Conservation (phyloP, 1,284 basidiomycete genomes). For the Malassezia psittaci region DNA sequence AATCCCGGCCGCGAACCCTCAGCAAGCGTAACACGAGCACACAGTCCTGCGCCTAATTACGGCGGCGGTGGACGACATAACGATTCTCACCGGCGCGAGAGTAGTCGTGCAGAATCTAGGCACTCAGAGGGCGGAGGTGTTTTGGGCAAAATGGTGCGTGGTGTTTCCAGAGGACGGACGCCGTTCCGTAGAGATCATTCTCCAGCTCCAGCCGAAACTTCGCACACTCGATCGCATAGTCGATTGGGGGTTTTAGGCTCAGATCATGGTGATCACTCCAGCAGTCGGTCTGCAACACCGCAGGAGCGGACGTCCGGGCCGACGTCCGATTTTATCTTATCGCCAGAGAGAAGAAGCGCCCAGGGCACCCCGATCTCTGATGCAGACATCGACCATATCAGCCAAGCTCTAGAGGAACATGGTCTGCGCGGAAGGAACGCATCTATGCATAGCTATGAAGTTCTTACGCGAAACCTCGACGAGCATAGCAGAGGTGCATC, state of each 20-base stretch:
- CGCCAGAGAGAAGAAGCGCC: constrained; percentile 3
- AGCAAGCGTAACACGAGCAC: constrained; percentile 1
- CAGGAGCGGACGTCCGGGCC: neutral
- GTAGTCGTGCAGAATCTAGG: neutral
- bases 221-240: neutral
- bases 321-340: neutral
- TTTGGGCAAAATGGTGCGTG: constrained; percentile 15
- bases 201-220: neutral
- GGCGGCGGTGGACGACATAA: constrained; percentile 6
- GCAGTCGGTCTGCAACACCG: constrained; percentile 1
- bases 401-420: constrained; percentile 4
- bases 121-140: constrained; percentile 1
- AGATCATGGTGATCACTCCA: neutral
- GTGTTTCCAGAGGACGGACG: constrained; percentile 10
- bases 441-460: neutral
- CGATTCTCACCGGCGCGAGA: neutral
- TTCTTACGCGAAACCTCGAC: constrained; percentile 1
- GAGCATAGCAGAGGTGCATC: constrained; percentile 2
- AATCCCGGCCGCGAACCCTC: constrained; percentile 5
- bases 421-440: neutral
- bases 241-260: neutral
- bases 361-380: neutral
- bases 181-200: neutral
- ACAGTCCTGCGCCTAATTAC: constrained; percentile 4
- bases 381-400: constrained; percentile 8